phyloP scores from a whole-genome alignment of 495 filamentous ascomycete genomes.

The Aspergillus saccharolyticus region DNA sequence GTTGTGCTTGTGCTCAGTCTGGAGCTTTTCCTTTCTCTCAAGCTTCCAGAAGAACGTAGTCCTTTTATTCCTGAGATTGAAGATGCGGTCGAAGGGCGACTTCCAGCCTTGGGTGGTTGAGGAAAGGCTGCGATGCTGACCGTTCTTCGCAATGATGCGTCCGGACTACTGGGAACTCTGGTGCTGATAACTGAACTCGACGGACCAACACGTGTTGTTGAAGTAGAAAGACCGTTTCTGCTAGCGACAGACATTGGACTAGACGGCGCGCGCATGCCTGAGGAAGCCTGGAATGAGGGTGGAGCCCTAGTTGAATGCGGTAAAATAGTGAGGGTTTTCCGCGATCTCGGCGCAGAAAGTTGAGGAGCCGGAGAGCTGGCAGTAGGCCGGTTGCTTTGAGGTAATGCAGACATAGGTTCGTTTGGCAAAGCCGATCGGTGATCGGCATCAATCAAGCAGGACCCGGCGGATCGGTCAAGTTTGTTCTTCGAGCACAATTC shows the following conservation, averaged over 20 bases:
- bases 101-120: constrained; percentile 68
- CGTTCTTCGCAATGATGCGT: constrained; percentile 70
- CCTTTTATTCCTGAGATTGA: constrained; percentile 28
- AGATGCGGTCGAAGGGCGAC: constrained; percentile 42
- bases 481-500: background rate
- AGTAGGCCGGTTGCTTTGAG: constrained; percentile 58
- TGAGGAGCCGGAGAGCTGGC: constrained; percentile 64
- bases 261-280: constrained; percentile 63
- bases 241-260: constrained; percentile 50
- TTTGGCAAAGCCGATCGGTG: constrained; percentile 13
- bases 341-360: constrained; percentile 64
- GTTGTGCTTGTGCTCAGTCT: constrained; percentile 37
- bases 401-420: constrained; percentile 49
- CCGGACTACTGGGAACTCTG: constrained; percentile 38
- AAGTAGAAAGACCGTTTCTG: constrained; percentile 44
- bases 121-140: constrained; percentile 91
- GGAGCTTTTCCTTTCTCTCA: constrained; percentile 33
- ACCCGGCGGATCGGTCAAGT: background rate
- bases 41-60: constrained; percentile 23
- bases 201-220: constrained; percentile 34
- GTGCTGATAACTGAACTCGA: constrained; percentile 37
- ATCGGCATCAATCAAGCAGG: constrained; percentile 3
- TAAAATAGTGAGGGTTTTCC: constrained; percentile 55
- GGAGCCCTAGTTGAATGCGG: constrained; percentile 39
- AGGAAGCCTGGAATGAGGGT: constrained; percentile 37